phyloP scores from a whole-genome alignment of 129 eudicot species.

The Kitagawia praeruptora region DNA sequence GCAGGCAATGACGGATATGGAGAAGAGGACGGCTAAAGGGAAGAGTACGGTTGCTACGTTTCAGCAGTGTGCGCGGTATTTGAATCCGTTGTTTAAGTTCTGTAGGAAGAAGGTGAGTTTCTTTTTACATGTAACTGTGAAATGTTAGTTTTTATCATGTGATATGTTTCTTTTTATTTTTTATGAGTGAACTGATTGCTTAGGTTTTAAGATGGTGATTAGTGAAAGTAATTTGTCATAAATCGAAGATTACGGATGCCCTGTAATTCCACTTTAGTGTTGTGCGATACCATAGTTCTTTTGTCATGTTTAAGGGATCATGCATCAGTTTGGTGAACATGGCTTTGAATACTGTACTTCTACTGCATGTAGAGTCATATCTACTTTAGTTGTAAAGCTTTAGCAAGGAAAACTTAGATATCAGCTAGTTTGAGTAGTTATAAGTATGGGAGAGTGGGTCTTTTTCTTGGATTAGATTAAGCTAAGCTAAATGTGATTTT shows the following conservation, averaged over 20 bases:
- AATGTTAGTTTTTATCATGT: background rate
- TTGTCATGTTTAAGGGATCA: background rate
- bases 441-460: background rate
- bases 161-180: background rate
- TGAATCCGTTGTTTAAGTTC: conserved; percentile 83
- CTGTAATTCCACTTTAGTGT: background rate
- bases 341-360: background rate
- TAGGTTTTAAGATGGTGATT: background rate
- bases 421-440: background rate
- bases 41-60: conserved; percentile 85
- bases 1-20: conserved; percentile 66
- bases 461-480: background rate
- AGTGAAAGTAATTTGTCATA: background rate
- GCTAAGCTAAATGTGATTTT: background rate
- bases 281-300: background rate
- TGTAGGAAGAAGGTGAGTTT: conserved; percentile 89
- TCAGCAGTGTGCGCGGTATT: conserved; percentile 90
- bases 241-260: background rate
- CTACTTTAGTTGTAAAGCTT: background rate
- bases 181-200: background rate
- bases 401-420: background rate
- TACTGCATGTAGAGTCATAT: background rate
- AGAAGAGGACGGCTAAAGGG: conserved; percentile 91
- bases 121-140: background rate
- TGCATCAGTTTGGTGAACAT: too few relatives aligned